Evolutionary conservation across 2,329 filamentous ascomycete species (phyloP), one percentile per base, ranked within the genome.

Genomic region (Ceratocystis lukuohia): DNA sequence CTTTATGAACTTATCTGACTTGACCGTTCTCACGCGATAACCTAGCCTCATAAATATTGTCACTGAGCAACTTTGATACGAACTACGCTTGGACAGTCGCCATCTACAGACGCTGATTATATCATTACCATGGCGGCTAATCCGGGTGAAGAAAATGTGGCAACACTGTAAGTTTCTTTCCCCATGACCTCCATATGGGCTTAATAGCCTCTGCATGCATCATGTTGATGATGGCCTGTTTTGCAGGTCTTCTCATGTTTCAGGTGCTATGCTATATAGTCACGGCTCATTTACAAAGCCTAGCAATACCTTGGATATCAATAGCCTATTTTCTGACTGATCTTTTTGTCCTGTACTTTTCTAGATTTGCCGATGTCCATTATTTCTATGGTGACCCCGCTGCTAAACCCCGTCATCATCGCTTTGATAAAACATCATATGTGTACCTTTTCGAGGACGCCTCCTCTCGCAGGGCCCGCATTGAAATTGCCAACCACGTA

Each of bases 401-500:
- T 5, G 79, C 81, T 66, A 84, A 81, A 66, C 88, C 88, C 37
- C 84, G 81, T n/a, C 89, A 92, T 74, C 87, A 92, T 74, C 85
- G 88, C 64, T 92, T 93, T 74, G 86, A 90, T 74, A 88, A 88
- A 74, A 83, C 85, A 61, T 91, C 88, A 6, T 92, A 92, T 74
- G 82, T 92, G 67, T 92, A 92, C 73, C 78, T 92, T 5, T 91
- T 90, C 74, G 87, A 91, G 74, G 88, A 89, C 73, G 82, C 87
- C 12, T 79, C 78, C 68, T 82, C 86, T 70, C 80, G 84, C 69
- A 81, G 84, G 68, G 87, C 87, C 69, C 86, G 88, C 70, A 77
- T 92, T 69, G 89, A 92, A 75, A 79, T 92, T 69, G 88, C 88
- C 56, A 93, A 92, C 72, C 79, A 86, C 71, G 82, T 87, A 7